A percentile compares a stretch with the other conserved stretches of the same genome.
Evolutionary conservation across 768 basidiomycete genomes (phyloP).

Genomic region (Myochromella boudieri): DNA sequence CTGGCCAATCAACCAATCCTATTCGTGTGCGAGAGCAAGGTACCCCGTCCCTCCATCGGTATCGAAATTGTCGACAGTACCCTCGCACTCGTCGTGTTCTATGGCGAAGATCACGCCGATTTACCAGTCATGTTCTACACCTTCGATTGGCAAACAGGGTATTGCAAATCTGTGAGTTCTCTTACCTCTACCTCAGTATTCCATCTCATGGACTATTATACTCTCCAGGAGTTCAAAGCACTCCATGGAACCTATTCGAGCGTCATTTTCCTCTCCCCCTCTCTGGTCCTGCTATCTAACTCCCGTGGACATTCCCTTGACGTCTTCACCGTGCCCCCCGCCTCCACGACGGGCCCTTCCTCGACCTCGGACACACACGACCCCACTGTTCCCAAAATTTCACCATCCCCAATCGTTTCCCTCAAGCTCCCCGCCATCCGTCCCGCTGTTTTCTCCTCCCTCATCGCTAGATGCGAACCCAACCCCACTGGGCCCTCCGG

Average conservation of each 20-base stretch:
- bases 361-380: too few relatives aligned
- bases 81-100: conserved; percentile 10
- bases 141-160: conserved; percentile 14
- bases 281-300: conserved; percentile 35
- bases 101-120: not conserved
- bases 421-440: too few relatives aligned
- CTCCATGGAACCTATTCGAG: conserved; percentile 23
- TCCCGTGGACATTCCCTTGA: conserved; percentile 27
- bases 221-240: too few relatives aligned
- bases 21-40: conserved; percentile 21
- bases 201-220: not conserved
- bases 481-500: conserved; percentile 31
- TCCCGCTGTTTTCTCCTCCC: conserved; percentile 17
- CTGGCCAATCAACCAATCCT: conserved; percentile 19
- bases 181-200: not conserved
- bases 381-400: too few relatives aligned
- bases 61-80: conserved; percentile 18
- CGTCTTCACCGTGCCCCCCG: conserved; percentile 30
- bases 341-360: not conserved
- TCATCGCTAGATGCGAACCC: conserved; percentile 41
- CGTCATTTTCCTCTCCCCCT: conserved; percentile 33
- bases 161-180: conserved; percentile 8
- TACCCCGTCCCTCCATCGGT: conserved; percentile 1
- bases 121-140: conserved; percentile 9
- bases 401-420: too few relatives aligned